Evolutionary conservation across 768 basidiomycete species (phyloP), one percentile per base, ranked within the genome.

Genomic region (Astraeus odoratus): DNA sequence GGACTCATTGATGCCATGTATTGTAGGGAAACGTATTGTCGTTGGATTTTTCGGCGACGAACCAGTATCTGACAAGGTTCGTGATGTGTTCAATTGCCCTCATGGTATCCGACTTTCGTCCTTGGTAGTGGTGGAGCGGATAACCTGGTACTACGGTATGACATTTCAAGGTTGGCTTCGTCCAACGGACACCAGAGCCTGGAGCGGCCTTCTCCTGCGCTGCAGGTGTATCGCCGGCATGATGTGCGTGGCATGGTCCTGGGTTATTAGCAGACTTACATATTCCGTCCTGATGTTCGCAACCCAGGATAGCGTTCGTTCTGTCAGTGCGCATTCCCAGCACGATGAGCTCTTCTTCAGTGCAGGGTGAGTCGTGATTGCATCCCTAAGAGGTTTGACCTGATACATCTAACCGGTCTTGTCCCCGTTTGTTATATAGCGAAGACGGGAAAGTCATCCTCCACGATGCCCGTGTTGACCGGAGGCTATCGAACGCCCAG

Each of bases 321-420:
- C 67, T 15, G 66, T 89, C 34, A 70, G 80, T 6, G 77, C 80
- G 33, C 84, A 86, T 56, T 76, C 83, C n/a, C 63, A 63, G 29
- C 72, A 78, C 33, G 86, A 89, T 22, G 79, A 84, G 19, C 48
- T 86, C 1, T 80, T 83, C 50, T 54, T 89, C 48, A 84, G 77
- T 50, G 83, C 76, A n/a, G 77, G 83, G 86, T 80, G 55, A 42
- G 29, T 35, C 48, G 48, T 57, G 44, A 44, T 20, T 48, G 16
- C 8, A 16, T 18, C 16, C 26, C 3, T 3, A 19, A 12, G 15
- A 15, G 8, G 8, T 42, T 33, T 43, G 51, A 29, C 37, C 44
- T 50, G 42, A 35, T 36, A 34, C 47, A 45, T 55, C 46, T 52
- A 47, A 29, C 42, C 42, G 36, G 49, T 51, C 50, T 49, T 41